phyloP scores from a whole-genome alignment of 2,329 filamentous ascomycete species.

The Colletotrichum endophyticum region DNA sequence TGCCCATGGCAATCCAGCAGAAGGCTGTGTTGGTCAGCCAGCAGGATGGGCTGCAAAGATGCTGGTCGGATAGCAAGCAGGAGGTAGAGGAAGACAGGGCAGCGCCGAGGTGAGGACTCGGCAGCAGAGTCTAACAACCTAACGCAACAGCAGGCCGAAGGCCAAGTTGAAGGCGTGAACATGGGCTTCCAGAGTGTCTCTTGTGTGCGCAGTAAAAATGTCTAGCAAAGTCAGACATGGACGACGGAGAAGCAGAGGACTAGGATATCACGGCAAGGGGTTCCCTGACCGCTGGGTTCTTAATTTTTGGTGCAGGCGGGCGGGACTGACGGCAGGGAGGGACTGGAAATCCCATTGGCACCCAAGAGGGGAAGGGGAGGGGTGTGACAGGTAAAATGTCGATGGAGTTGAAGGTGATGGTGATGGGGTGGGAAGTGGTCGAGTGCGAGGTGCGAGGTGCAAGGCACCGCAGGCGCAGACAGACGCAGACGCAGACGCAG shows the following conservation, averaged over 20 bases:
- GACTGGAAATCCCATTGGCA: slow-evolving; percentile 4
- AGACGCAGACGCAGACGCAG: neutral
- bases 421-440: slow-evolving; percentile 20
- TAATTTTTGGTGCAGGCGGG: slow-evolving; percentile 8
- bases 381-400: neutral
- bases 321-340: slow-evolving; percentile 14
- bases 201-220: neutral
- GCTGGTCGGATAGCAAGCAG: neutral
- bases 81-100: neutral
- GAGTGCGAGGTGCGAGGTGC: slow-evolving; percentile 4
- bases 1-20: neutral
- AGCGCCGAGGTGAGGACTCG: neutral
- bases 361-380: neutral
- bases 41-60: neutral
- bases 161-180: neutral
- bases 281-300: slow-evolving; percentile 4
- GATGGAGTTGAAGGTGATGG: neutral
- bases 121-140: neutral
- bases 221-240: neutral
- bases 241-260: neutral
- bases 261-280: neutral
- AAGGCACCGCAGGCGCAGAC: neutral
- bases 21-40: neutral
- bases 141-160: neutral
- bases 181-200: neutral